Evolutionary conservation across 257 asterid genomes (phyloP), one percentile per base, ranked within the genome.

Genomic region (Penstemon davidsonii): DNA sequence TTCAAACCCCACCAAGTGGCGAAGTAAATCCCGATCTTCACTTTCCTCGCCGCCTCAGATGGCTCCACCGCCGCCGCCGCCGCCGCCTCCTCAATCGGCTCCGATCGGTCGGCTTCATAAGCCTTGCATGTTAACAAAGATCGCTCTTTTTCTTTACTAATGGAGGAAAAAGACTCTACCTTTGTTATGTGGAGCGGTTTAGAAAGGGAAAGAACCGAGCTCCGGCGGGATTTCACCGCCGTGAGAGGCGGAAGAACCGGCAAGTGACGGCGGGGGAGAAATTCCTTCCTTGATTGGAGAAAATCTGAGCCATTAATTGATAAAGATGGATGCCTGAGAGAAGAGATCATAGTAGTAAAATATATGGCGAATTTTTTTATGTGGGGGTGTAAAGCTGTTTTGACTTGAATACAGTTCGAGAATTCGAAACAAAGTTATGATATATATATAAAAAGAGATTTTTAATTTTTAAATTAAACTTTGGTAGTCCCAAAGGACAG

Each of bases 1-100:
- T 93, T 93, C 87, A 93, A 76, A 13, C 80, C 86, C 98, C 98
- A 93, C 98, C 98, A 93, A 5, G 94, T 84, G 8, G 95, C 98
- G 60, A 93, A 93, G 67, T 88, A 90, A 11, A 90, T 63, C 33
- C 97, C 98, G 75, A 93, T 93, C 84, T 90, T 93, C 61, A 82
- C 7, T 70, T 58, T 93, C 84, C 90, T 83, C 5, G 95, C 90
- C 7, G 87, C 78, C 85, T 89, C 96, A 8, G 90, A 65, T 66
- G 46, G 80, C 68, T 55, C 55, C 67, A 46, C 59, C 50, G 57
- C 74, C 46, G 18, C 18, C 50, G 57, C 74, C 46, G 18, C 18
- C 18, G 85, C 47, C 0, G 75, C 67, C 39, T 80, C 87, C 9
- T 45, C 5, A 8, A 86, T 69, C 42, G 92, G 86, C 49, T 76